Base-by-base conservation (phyloP, 257 asterid genomes). In the Jaltomata sinuosa region DNA sequence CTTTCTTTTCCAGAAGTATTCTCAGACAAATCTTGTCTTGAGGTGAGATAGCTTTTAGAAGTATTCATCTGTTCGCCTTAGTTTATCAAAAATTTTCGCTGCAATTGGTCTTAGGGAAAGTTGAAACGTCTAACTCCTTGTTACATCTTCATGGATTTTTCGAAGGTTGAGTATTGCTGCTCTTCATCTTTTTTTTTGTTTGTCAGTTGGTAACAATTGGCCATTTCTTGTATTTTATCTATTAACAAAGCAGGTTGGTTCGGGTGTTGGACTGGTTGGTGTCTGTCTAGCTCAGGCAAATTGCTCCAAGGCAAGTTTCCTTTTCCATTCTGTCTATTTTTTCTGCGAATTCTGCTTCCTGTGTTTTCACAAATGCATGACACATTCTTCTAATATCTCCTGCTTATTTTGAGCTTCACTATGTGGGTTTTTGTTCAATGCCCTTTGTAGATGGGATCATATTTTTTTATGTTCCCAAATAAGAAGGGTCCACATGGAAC, bases 241-340 rank as follows among this genome's bases (percentile, higher is more conserved):
- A 32, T 38, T 81, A 21, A 2, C 32, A 57, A 38, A 72, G 87
- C 91, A 94, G 99, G 90, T 96, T 84, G 99, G 99, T 84, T 93
- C 99, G 0, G 99, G 99, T 76, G 97, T 90, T 83, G 98, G 99
- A 68, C 85, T 94, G 92, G 97, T 93, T 71, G 99, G 99, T 85
- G 59, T 94, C 29, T 96, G 98, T 88, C 89, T 96, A 79, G 93
- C 95, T 69, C 88, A 90, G 72, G 95, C 89, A 80, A 92, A 96
- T 85, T 98, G 98, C 74, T 91, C 99, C 79, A 85, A 92, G 88
- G 98, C 95, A 86, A 84, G 89, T 84, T 47, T 67, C 45, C 80
- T 83, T 36, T 32, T 54, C 67, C 45, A 47, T 67, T 47, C 85
- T 11, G 15, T 67, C 21, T 65, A 50, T 64, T 14, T 29, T 19